Evolutionary conservation across 1,284 basidiomycete species (phyloP).

Genomic region (Pseudozyma tsukubaensis): DNA sequence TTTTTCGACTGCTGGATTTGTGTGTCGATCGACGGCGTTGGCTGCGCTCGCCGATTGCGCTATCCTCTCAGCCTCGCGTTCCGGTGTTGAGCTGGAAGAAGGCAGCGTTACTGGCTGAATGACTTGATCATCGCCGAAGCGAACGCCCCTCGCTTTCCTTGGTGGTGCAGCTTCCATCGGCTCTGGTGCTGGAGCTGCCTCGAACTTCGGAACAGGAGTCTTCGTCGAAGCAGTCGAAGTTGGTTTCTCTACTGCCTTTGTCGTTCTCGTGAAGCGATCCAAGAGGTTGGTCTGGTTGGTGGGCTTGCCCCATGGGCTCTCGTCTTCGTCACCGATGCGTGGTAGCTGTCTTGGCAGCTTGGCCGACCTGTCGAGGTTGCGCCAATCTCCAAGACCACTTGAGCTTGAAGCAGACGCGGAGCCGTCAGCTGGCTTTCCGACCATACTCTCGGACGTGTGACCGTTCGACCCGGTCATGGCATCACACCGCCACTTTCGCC

Average conservation of each 20-base stretch:
- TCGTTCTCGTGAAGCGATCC: constrained; percentile 27
- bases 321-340: constrained; percentile 34
- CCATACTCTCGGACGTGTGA: constrained; percentile 37
- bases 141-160: constrained; percentile 14
- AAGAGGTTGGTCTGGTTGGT: constrained; percentile 43
- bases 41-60: too few relatives aligned
- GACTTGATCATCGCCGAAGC: constrained; percentile 20
- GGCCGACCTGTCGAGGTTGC: constrained; percentile 28
- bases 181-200: neutral
- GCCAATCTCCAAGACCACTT: constrained; percentile 23
- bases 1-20: too few relatives aligned
- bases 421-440: constrained; percentile 13
- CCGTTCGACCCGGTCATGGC: constrained; percentile 42
- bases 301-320: constrained; percentile 48
- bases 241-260: neutral
- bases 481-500: constrained; percentile 71
- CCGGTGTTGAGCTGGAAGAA: too few relatives aligned
- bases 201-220: too few relatives aligned
- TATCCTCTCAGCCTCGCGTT: too few relatives aligned
- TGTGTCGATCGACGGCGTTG: too few relatives aligned
- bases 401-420: neutral
- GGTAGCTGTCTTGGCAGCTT: constrained; percentile 36
- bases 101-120: constrained; percentile 1
- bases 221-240: neutral
- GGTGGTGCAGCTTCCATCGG: neutral